phyloP scores from a whole-genome alignment of 257 asterid species.

The Apocynum venetum region DNA sequence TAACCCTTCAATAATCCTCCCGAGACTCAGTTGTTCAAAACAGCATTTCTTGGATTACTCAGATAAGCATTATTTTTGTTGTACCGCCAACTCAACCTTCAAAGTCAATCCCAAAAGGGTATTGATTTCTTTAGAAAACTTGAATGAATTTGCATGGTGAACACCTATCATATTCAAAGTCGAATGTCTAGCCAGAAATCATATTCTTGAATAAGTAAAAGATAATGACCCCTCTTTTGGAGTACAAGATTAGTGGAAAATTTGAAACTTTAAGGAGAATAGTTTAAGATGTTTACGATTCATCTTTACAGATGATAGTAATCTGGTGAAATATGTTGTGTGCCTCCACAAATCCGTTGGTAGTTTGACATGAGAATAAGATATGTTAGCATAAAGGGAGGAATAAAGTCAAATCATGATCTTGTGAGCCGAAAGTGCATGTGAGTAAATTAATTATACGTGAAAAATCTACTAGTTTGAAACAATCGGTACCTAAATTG shows the following conservation, averaged over 20 bases:
- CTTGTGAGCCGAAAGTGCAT: constrained; percentile 10
- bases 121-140: not conserved
- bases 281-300: constrained; percentile 4
- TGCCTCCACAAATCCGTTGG: not conserved
- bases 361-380: constrained; percentile 8
- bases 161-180: not conserved
- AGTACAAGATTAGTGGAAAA: constrained; percentile 12
- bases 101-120: constrained; percentile 8
- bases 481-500: too few species aligned
- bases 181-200: not conserved
- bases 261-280: not conserved
- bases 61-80: constrained; percentile 3
- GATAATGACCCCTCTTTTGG: not conserved
- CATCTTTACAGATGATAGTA: not conserved
- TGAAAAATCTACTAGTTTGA: not conserved
- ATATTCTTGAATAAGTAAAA: not conserved
- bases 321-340: constrained; percentile 16
- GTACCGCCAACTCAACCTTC: not conserved
- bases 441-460: not conserved
- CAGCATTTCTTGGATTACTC: not conserved
- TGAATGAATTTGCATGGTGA: not conserved
- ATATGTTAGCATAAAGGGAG: not conserved
- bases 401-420: constrained; percentile 7
- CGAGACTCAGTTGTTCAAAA: not conserved
- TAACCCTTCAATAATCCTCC: constrained; percentile 7